A percentile compares a stretch with the other conserved stretches of the same genome.
Evolutionary conservation across 345 rosid genomes (phyloP).

Genomic region (Pistacia integerrima): DNA sequence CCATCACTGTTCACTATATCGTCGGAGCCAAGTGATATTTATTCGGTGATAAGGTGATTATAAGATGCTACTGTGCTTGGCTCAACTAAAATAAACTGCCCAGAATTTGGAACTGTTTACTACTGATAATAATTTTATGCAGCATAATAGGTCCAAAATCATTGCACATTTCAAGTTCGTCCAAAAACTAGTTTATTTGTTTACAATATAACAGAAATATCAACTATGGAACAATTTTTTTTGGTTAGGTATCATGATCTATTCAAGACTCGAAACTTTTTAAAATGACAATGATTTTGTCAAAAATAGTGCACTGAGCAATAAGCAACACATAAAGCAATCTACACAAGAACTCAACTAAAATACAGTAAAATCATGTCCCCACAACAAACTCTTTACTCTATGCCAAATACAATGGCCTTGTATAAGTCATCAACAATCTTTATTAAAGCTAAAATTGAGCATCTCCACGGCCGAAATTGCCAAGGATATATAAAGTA

Average conservation of each 20-base stretch:
- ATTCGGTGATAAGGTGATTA: too few relatives aligned
- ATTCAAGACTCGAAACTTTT: neutral
- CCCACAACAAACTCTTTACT: neutral
- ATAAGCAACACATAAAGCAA: neutral
- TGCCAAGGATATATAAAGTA: too few relatives aligned
- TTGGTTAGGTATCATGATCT: neutral
- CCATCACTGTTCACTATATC: too few relatives aligned
- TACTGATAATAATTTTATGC: neutral
- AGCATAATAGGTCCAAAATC: neutral
- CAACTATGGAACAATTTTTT: neutral
- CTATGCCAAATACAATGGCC: neutral
- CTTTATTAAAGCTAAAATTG: too few relatives aligned
- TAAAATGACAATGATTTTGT: neutral
- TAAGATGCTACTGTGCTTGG: too few relatives aligned
- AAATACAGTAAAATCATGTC: neutral
- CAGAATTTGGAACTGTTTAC: neutral
- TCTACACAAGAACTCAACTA: too few relatives aligned
- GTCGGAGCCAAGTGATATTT: too few relatives aligned
- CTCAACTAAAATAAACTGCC: neutral
- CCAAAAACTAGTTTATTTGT: too few relatives aligned
- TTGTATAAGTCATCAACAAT: too few relatives aligned
- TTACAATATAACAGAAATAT: neutral
- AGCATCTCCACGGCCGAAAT: too few relatives aligned
- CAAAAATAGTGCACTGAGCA: neutral
- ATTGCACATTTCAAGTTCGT: neutral